Evolutionary conservation across 441 rosid genomes (phyloP).

Genomic region (Arabidopsis lyrata): DNA sequence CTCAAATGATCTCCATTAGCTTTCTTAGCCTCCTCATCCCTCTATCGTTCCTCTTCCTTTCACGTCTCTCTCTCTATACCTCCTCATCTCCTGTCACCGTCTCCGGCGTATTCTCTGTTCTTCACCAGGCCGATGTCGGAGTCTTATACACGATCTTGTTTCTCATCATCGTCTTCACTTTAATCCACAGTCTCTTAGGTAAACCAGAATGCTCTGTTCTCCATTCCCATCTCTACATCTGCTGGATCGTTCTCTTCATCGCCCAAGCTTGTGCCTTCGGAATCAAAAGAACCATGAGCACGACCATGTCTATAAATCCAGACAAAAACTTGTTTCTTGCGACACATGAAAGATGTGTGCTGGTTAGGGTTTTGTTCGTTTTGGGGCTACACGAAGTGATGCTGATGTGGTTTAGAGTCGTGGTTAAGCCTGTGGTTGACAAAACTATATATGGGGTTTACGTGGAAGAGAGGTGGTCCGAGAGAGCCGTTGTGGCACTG

Average conservation of each 20-base stretch:
- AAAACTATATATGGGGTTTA: conserved; percentile 59
- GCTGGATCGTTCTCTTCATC: conserved; percentile 69
- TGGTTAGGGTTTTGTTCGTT: conserved; percentile 61
- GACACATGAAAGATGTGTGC: conserved; percentile 47
- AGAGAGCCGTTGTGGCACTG: conserved; percentile 55
- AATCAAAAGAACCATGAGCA: conserved; percentile 58
- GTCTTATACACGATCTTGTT: conserved; percentile 59
- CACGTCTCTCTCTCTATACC: conserved; percentile 63
- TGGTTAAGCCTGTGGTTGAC: conserved; percentile 82
- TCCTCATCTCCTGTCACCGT: conserved; percentile 27
- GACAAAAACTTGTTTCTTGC: conserved; percentile 33
- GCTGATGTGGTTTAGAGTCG: conserved; percentile 72
- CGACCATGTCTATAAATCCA: conserved; percentile 40
- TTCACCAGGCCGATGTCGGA: conserved; percentile 43
- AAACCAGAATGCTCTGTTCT: conserved; percentile 39
- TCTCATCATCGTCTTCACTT: conserved; percentile 54
- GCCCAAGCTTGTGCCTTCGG: conserved; percentile 67
- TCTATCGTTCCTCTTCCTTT: conserved; percentile 77
- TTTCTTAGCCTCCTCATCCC: conserved; percentile 77
- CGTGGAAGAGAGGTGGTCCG: conserved; percentile 55
- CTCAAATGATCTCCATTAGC: conserved; percentile 58
- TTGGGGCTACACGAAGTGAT: conserved; percentile 78
- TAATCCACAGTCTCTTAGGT: conserved; percentile 63
- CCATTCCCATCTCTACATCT: conserved; percentile 50
- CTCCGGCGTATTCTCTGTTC: conserved; percentile 42